phyloP scores from a whole-genome alignment of 2,329 filamentous ascomycete genomes.

The Cladophialophora carrionii region DNA sequence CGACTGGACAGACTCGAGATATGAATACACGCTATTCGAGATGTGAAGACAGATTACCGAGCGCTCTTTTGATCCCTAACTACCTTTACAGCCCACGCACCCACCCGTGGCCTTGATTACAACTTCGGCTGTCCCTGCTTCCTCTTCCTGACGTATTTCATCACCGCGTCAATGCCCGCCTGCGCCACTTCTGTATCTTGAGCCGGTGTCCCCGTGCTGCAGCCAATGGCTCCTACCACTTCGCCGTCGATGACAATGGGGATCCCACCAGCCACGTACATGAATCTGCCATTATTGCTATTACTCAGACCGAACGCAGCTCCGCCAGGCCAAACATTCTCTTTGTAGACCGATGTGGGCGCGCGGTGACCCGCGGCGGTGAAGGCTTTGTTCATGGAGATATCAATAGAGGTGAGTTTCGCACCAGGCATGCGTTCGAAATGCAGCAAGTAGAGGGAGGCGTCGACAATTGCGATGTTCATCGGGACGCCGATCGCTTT shows the following conservation, averaged over 20 bases:
- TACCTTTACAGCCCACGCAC: background rate
- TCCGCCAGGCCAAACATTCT: conserved; percentile 58
- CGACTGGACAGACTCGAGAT: background rate
- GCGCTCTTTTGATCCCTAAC: background rate
- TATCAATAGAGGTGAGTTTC: conserved; percentile 59
- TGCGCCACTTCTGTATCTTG: conserved; percentile 59
- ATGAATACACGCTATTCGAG: background rate
- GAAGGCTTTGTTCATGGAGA: conserved; percentile 58
- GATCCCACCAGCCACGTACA: conserved; percentile 58
- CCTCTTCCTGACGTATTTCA: conserved; percentile 41
- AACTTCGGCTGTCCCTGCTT: conserved; percentile 11
- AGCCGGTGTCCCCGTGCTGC: conserved; percentile 58
- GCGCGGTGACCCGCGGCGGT: conserved; percentile 59
- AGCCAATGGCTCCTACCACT: conserved; percentile 59
- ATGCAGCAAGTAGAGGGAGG: conserved; percentile 45
- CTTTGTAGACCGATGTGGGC: conserved; percentile 58
- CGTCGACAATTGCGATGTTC: conserved; percentile 41
- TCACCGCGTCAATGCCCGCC: conserved; percentile 56
- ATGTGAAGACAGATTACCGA: background rate
- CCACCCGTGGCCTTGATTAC: background rate
- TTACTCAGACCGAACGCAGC: conserved; percentile 53
- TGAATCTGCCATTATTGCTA: conserved; percentile 59
- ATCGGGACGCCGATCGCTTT: conserved; percentile 37
- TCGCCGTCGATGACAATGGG: conserved; percentile 55
- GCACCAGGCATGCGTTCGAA: conserved; percentile 56